Conservation (phyloP, 73 alveolate genomes). For the Tetrahymena borealis region DNA sequence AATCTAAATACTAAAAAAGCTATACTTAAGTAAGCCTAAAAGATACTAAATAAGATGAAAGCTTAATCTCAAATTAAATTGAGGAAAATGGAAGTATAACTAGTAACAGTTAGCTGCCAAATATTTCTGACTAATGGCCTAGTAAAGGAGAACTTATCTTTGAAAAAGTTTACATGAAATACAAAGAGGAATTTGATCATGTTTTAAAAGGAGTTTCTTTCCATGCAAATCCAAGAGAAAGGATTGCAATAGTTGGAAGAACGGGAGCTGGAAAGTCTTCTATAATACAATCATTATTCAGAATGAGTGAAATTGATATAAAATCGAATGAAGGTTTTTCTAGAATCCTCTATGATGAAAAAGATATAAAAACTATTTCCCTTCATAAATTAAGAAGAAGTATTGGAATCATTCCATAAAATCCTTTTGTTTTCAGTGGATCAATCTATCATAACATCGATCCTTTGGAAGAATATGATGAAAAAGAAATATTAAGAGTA, state of each 20-base stretch:
- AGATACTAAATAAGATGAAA: background rate
- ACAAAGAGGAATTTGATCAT: constrained; percentile 40
- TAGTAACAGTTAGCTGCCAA: background rate
- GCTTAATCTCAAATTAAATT: constrained; percentile 8
- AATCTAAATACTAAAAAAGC: no score
- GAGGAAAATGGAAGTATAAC: background rate
- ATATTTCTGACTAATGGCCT: background rate
- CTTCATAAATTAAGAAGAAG: constrained; percentile 46
- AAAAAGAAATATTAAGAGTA: constrained; percentile 11
- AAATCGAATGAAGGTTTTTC: constrained; percentile 15
- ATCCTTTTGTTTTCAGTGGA: constrained; percentile 64
- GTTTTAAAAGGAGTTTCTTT: constrained; percentile 65
- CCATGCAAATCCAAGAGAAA: constrained; percentile 60
- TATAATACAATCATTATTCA: constrained; percentile 55
- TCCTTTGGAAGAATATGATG: constrained; percentile 44
- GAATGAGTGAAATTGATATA: constrained; percentile 32
- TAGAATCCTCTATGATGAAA: constrained; percentile 47
- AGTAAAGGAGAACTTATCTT: constrained; percentile 3
- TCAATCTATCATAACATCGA: constrained; percentile 64
- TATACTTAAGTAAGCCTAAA: no score
- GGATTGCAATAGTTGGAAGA: constrained; percentile 90
- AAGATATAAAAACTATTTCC: constrained; percentile 52
- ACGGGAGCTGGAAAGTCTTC: constrained; percentile 97
- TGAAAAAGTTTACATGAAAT: constrained; percentile 42
- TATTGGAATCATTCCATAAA: constrained; percentile 72